Base-by-base conservation (phyloP, 345 rosid genomes). In the Salix udensis region DNA sequence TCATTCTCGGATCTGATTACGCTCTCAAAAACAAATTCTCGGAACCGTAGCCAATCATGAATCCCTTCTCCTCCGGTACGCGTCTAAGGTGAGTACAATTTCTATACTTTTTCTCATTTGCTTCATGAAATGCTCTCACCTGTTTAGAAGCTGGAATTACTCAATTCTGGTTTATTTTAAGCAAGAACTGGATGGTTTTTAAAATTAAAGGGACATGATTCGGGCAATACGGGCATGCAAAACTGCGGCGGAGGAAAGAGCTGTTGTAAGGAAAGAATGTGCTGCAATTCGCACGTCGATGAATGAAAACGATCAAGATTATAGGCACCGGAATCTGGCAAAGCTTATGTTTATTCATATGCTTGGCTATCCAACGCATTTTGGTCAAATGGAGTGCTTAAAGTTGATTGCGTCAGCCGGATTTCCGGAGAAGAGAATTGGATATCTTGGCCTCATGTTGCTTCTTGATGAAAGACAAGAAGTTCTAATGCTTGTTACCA, bases 401-500 rank as follows among this genome's bases (percentile, higher is more conserved):
- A 94, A 96, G 77, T 91, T 91, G 52, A 96, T 96, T 80, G 99
- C 98, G 5, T 91, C 99, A 70, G 77, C 99, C 64, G 98, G 96
- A 48, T 96, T 96, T 86, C 98, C 99, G 3, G 99, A 94, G 89
- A 96, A 96, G 88, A 91, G 99, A 82, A 96, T 96, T 67, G 99
- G 99, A 16, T 96, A 96, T 83, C 98, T 96, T 73, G 98, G 97
- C 64, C 88, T 96, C 30, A 96, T 96, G 99, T 83, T 96, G 87
- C 94, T 96, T 84, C 99, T 96, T 76, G 99, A 96, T 80, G 99
- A 96, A 86, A 92, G 99, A 85, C 99, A 96, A 83, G 99, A 96
- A 89, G 99, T 96, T 75, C 82, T 96, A 64, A 96, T 96, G 99
- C 83, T 96, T 84, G 99, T 96, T 87, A 96, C 99, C 16, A 96